Evolutionary conservation across 148 eudicot genomes (phyloP).

Genomic region (Polygonum aviculare): DNA sequence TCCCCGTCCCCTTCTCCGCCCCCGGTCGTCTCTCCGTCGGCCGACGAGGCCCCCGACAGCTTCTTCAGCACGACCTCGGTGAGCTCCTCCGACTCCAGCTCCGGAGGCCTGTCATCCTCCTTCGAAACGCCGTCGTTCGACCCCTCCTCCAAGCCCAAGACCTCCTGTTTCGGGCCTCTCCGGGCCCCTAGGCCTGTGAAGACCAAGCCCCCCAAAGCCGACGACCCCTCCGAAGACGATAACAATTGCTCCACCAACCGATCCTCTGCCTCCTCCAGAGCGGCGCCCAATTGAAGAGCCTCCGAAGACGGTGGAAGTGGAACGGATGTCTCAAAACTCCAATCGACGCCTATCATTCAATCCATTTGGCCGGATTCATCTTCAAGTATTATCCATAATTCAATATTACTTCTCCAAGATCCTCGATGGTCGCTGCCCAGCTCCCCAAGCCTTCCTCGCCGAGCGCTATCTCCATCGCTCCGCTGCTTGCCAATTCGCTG

Average conservation of each 20-base stretch:
- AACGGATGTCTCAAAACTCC: too few relatives aligned
- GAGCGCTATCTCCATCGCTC: too few relatives aligned
- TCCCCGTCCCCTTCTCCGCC: neutral
- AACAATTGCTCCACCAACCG: neutral
- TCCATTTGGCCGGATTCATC: too few relatives aligned
- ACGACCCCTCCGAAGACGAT: too few relatives aligned
- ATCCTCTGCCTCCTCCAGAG: slow-evolving; percentile 35
- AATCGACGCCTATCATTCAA: too few relatives aligned
- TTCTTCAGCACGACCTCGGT: slow-evolving; percentile 44
- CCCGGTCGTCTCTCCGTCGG: slow-evolving; percentile 16
- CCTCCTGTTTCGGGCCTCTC: slow-evolving; percentile 21
- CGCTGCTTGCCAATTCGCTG: too few relatives aligned
- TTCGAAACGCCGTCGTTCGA: slow-evolving; percentile 26
- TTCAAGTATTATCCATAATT: too few relatives aligned
- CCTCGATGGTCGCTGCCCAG: too few relatives aligned
- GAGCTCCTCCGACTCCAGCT: slow-evolving; percentile 33
- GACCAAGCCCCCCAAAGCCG: too few relatives aligned
- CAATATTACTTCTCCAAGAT: too few relatives aligned
- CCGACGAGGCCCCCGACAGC: slow-evolving; percentile 29
- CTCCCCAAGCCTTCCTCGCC: too few relatives aligned
- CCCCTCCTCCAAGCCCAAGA: slow-evolving; percentile 14
- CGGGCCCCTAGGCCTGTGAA: slow-evolving; percentile 31
- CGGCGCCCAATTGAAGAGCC: slow-evolving; percentile 50
- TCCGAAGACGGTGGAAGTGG: too few relatives aligned
- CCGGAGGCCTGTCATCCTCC: slow-evolving; percentile 37